These are phyloP conservation scores for Grosmannia serpens DNA, from an alignment of 2,329 filamentous ascomycete species.

Conservation along the genomic window DNA sequence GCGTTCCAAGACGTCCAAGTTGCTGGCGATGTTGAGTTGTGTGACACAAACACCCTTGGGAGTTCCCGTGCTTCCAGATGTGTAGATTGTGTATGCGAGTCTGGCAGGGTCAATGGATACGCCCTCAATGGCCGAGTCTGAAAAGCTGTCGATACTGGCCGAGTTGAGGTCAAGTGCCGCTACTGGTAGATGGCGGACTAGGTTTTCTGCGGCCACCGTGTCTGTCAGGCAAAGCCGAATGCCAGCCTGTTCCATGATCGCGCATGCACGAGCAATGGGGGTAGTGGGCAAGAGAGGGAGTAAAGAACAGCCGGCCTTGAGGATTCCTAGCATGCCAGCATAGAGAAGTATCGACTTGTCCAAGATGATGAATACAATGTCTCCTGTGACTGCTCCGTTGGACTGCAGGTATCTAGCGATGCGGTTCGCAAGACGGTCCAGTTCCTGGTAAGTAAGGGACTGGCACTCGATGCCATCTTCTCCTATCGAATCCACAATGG, in stretches of 20 bases:
- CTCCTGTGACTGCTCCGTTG: conserved; percentile 34
- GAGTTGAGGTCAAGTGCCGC: conserved; percentile 23
- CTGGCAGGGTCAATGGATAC: conserved; percentile 31
- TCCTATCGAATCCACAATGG: conserved; percentile 44
- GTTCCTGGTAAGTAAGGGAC: conserved; percentile 48
- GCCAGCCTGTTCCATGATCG: conserved; percentile 51
- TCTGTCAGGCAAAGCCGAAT: conserved; percentile 31
- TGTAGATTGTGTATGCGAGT: conserved; percentile 70
- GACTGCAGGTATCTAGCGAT: conserved; percentile 45
- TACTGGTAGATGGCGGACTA: not conserved
- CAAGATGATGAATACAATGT: conserved; percentile 62
- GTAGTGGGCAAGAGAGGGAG: conserved; percentile 68
- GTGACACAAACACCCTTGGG: conserved; percentile 75
- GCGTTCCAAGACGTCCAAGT: conserved; percentile 53
- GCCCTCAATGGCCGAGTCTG: conserved; percentile 20
- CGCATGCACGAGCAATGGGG: conserved; percentile 45
- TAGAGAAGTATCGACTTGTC: conserved; percentile 67
- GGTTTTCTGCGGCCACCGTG: not conserved
- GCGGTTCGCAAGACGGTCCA: conserved; percentile 53
- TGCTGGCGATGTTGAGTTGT: conserved; percentile 63
- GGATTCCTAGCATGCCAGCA: conserved; percentile 57
- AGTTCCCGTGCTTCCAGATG: conserved; percentile 68
- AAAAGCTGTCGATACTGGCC: conserved; percentile 10
- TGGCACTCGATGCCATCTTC: conserved; percentile 22
- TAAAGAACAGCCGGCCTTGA: conserved; percentile 69